Evolutionary conservation across 495 filamentous ascomycete genomes (phyloP).

Genomic region (Penicillium nucicola): DNA sequence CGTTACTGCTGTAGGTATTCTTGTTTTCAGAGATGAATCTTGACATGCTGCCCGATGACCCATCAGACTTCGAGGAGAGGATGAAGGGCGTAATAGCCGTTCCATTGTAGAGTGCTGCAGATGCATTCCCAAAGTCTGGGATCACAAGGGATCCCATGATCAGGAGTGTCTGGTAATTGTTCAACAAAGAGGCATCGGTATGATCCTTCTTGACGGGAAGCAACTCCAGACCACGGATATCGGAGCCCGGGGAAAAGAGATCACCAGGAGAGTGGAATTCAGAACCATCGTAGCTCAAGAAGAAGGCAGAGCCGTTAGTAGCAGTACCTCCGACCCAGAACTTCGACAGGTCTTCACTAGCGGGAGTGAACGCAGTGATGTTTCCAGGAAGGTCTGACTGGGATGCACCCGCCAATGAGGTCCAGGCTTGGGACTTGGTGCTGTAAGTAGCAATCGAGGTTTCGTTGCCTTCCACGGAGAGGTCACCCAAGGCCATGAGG

Average conservation of each 20-base stretch:
- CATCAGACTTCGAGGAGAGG: slow-evolving; percentile 63
- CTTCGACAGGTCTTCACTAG: slow-evolving; percentile 58
- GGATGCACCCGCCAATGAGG: slow-evolving; percentile 58
- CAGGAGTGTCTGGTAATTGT: slow-evolving; percentile 67
- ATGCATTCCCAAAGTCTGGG: slow-evolving; percentile 73
- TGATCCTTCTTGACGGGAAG: slow-evolving; percentile 68
- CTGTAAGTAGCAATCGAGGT: slow-evolving; percentile 76
- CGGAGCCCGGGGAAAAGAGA: slow-evolving; percentile 58
- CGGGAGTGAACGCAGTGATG: slow-evolving; percentile 72
- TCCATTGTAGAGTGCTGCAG: slow-evolving; percentile 86
- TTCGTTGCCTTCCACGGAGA: slow-evolving; percentile 61
- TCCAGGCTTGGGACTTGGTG: slow-evolving; percentile 58
- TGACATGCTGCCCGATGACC: slow-evolving; percentile 67
- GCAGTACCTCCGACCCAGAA: slow-evolving; percentile 77
- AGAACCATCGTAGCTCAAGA: slow-evolving; percentile 71
- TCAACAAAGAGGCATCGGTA: slow-evolving; percentile 57
- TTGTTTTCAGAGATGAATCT: slow-evolving; percentile 73
- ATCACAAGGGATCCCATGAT: slow-evolving; percentile 76
- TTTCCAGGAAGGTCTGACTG: slow-evolving; percentile 66
- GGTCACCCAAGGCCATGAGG: slow-evolving; percentile 72
- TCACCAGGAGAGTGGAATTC: slow-evolving; percentile 56
- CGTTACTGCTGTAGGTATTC: slow-evolving; percentile 57
- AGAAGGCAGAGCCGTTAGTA: slow-evolving; percentile 65
- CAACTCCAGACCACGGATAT: slow-evolving; percentile 76
- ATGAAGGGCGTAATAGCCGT: slow-evolving; percentile 72